Evolutionary conservation across 345 rosid genomes (phyloP).

Genomic region (Sonneratia caseolaris): DNA sequence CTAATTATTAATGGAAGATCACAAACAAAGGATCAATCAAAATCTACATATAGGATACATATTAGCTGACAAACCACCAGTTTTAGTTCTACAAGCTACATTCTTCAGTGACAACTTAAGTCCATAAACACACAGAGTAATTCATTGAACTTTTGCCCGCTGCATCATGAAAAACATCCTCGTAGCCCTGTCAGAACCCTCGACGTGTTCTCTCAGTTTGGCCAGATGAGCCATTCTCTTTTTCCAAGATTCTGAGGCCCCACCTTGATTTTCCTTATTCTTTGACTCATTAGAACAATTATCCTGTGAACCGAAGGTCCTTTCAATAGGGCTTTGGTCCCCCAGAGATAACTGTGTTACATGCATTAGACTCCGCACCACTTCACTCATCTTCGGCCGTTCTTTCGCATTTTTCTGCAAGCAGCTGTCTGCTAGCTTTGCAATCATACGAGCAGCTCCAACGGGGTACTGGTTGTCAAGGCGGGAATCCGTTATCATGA

Average conservation of each 20-base stretch:
- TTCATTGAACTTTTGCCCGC: constrained; percentile 34
- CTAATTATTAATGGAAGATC: no score
- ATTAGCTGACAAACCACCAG: no score
- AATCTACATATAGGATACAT: no score
- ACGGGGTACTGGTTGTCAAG: constrained; percentile 46
- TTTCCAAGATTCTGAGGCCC: constrained; percentile 41
- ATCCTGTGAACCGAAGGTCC: constrained; percentile 12
- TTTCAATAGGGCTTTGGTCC: constrained; percentile 12
- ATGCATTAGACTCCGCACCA: constrained; percentile 48
- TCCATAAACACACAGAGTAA: neutral
- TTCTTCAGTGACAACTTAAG: no score
- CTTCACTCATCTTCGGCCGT: constrained; percentile 60
- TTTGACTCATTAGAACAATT: constrained; percentile 13
- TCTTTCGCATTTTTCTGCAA: constrained; percentile 49
- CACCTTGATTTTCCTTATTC: neutral
- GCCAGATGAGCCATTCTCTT: constrained; percentile 48
- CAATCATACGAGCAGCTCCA: constrained; percentile 45
- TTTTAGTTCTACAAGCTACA: no score
- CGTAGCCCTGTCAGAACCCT: constrained; percentile 21
- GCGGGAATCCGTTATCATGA: constrained; percentile 53
- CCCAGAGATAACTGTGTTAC: constrained; percentile 26
- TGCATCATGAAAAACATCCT: constrained; percentile 43
- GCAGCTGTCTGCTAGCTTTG: constrained; percentile 64
- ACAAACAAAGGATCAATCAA: no score
- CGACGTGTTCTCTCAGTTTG: constrained; percentile 40